Conservation (phyloP, 148 eudicot genomes). For the Amaranthus cruentus region DNA sequence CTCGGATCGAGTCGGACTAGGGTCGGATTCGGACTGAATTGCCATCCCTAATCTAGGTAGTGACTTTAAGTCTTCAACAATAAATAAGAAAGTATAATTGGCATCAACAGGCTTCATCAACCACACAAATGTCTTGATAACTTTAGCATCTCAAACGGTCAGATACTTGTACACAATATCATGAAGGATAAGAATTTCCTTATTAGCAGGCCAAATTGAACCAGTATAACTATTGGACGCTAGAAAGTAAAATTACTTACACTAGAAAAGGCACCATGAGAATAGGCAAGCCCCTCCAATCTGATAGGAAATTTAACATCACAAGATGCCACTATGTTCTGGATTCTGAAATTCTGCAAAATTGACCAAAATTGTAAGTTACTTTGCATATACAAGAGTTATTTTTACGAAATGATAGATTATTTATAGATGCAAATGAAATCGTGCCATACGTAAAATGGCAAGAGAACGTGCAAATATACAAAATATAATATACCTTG, state of each 20-base stretch:
- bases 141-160: no score
- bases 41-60: no score
- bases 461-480: background rate
- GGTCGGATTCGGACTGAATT: no score
- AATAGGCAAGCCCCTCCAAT: constrained; percentile 60
- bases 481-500: constrained; percentile 41
- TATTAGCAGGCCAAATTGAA: no score
- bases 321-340: constrained; percentile 73
- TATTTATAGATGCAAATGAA: background rate
- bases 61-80: background rate
- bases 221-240: no score
- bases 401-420: no score
- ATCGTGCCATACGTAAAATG: background rate
- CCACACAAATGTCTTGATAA: background rate
- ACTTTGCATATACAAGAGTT: background rate
- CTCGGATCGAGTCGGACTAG: no score
- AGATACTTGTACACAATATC: no score
- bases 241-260: constrained; percentile 33
- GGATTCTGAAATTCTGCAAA: constrained; percentile 70
- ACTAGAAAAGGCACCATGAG: constrained; percentile 67
- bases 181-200: no score
- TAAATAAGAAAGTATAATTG: background rate
- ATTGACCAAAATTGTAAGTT: background rate
- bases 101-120: background rate
- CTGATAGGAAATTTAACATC: constrained; percentile 74